Conservation (phyloP, 2,329 filamentous ascomycete species). For the Lasiodiplodia sp. region DNA sequence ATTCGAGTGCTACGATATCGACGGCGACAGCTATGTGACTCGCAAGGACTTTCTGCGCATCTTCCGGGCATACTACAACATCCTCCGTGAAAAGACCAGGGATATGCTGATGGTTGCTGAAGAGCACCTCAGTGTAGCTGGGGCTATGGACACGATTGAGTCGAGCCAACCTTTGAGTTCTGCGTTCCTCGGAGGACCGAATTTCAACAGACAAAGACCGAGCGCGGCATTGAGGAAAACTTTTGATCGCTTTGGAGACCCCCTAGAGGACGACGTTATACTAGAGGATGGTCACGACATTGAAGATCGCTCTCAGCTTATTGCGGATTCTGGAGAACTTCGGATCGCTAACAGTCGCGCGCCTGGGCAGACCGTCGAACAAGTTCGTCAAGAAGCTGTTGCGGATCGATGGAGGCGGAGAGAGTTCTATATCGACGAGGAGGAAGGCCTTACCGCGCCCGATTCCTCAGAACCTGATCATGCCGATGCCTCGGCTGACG, state of each 20-base stretch:
- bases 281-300: conserved; percentile 38
- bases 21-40: conserved; percentile 84
- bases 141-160: conserved; percentile 48
- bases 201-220: conserved; percentile 16
- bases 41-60: conserved; percentile 88
- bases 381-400: conserved; percentile 42
- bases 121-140: conserved; percentile 73
- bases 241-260: conserved; percentile 41
- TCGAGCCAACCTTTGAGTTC: conserved; percentile 57
- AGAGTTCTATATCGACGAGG: conserved; percentile 84
- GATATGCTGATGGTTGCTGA: conserved; percentile 81
- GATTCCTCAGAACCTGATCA: neutral
- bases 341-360: neutral
- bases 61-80: conserved; percentile 89
- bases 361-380: neutral
- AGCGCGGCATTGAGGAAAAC: conserved; percentile 40
- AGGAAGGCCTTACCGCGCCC: conserved; percentile 68
- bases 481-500: neutral
- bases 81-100: conserved; percentile 87
- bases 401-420: conserved; percentile 79
- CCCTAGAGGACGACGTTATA: conserved; percentile 35
- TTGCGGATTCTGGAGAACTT: conserved; percentile 53
- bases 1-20: conserved; percentile 90
- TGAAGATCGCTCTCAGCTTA: conserved; percentile 34
- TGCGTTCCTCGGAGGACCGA: conserved; percentile 34